phyloP scores from a whole-genome alignment of 306 rosid genomes.

The Lathyrus oleraceus region DNA sequence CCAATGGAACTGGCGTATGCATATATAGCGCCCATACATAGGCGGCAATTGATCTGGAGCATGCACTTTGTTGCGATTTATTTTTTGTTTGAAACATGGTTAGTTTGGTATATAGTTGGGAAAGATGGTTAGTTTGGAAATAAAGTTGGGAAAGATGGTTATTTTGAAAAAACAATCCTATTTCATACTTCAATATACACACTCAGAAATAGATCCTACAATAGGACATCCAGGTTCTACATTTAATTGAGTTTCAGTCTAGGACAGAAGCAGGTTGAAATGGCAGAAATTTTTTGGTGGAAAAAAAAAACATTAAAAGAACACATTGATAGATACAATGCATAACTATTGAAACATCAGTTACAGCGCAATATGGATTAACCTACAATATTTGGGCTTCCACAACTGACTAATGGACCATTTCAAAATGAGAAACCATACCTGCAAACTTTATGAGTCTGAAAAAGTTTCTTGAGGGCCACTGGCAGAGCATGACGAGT shows the following conservation, averaged over 20 bases:
- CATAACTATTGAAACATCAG: not conserved
- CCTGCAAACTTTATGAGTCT: slow-evolving; percentile 87
- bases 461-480: slow-evolving; percentile 67
- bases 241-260: not conserved
- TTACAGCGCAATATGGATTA: slow-evolving; percentile 17
- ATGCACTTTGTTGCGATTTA: too few relatives aligned
- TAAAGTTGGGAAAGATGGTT: too few relatives aligned
- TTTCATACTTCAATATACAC: too few relatives aligned
- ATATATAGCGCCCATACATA: too few relatives aligned
- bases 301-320: slow-evolving; percentile 10
- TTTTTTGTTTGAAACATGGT: too few relatives aligned
- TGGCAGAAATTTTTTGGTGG: not conserved
- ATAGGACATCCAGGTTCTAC: not conserved
- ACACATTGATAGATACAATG: not conserved
- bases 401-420: slow-evolving; percentile 4
- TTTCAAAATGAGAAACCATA: slow-evolving; percentile 31
- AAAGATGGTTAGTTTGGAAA: too few relatives aligned
- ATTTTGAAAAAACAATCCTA: too few relatives aligned
- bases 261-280: not conserved
- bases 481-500: slow-evolving; percentile 70
- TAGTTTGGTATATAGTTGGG: too few relatives aligned
- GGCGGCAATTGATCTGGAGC: too few relatives aligned
- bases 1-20: too few relatives aligned
- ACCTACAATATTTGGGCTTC: slow-evolving; percentile 10
- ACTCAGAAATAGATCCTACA: not conserved